phyloP scores from a whole-genome alignment of 1,139 yeast species.

The Debaryomyces sp. region DNA sequence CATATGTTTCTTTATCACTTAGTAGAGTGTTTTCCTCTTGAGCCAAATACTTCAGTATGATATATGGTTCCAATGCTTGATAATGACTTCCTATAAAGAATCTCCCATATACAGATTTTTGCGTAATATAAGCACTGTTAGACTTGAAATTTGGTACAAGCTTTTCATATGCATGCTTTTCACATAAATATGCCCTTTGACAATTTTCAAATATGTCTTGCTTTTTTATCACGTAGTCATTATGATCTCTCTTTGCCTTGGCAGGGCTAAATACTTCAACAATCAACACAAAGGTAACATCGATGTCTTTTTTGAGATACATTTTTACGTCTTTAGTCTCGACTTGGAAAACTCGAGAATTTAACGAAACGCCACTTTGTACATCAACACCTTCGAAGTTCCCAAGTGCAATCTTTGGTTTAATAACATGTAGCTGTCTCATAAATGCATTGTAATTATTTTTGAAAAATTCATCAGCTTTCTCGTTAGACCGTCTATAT shows the following conservation, averaged over 20 bases:
- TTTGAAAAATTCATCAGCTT: background rate
- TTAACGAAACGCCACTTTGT: background rate
- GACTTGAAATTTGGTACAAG: background rate
- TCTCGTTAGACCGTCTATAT: background rate
- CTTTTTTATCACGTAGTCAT: background rate
- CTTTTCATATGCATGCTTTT: background rate
- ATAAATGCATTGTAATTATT: too few relatives aligned
- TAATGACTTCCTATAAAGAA: background rate
- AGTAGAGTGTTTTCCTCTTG: background rate
- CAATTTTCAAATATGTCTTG: background rate
- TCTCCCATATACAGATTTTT: background rate
- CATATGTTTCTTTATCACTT: background rate
- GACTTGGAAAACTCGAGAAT: background rate
- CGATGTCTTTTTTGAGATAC: background rate
- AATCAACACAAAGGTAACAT: background rate
- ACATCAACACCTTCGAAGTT: background rate
- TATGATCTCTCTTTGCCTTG: background rate
- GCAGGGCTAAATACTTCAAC: slow-evolving; percentile 1
- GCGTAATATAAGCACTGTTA: background rate
- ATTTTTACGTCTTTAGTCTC: background rate
- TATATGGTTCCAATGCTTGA: slow-evolving; percentile 1
- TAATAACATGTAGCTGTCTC: too few relatives aligned
- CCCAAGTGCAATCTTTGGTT: background rate
- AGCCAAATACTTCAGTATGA: background rate
- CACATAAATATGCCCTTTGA: background rate